Conservation (phyloP, 2,329 filamentous ascomycete genomes). For the Chalaropsis thielavioides region DNA sequence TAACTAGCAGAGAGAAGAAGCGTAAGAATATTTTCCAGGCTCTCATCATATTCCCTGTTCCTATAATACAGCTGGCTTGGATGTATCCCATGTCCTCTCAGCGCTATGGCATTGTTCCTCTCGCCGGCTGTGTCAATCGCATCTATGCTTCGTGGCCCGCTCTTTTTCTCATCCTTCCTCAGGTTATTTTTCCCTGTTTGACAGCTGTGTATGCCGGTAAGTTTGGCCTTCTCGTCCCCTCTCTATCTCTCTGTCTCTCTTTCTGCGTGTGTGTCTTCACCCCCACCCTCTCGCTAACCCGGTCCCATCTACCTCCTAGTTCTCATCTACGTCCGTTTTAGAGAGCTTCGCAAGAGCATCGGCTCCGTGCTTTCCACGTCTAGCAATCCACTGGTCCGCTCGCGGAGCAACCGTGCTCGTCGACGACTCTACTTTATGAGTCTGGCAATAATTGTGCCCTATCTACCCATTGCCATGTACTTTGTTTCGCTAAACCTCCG, state of each 20-base stretch:
- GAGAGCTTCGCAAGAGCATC: slow-evolving; percentile 31
- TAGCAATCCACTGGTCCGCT: slow-evolving; percentile 13
- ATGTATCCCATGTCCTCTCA: slow-evolving; percentile 34
- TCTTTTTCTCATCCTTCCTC: slow-evolving; percentile 35
- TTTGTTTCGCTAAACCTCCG: slow-evolving; percentile 31
- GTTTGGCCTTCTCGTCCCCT: slow-evolving; percentile 20
- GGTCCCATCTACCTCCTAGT: slow-evolving; percentile 23
- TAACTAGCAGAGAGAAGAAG: slow-evolving; percentile 30
- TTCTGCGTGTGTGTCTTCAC: slow-evolving; percentile 7
- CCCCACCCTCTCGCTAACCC: not conserved
- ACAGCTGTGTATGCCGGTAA: slow-evolving; percentile 36
- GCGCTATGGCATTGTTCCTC: slow-evolving; percentile 36
- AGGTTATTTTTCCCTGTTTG: slow-evolving; percentile 29
- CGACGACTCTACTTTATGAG: slow-evolving; percentile 43
- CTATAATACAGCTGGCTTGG: slow-evolving; percentile 34
- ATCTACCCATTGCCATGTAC: slow-evolving; percentile 34
- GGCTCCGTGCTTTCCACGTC: slow-evolving; percentile 25
- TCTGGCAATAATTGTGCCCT: slow-evolving; percentile 36
- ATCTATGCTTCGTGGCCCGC: slow-evolving; percentile 34
- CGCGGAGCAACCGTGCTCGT: slow-evolving; percentile 30
- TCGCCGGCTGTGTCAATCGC: slow-evolving; percentile 35
- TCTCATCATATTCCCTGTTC: slow-evolving; percentile 40
- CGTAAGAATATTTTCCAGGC: slow-evolving; percentile 33
- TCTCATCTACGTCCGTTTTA: slow-evolving; percentile 35
- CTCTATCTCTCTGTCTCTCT: not conserved